Conservation (phyloP, 2,329 filamentous ascomycete genomes). For the Pseudogymnoascus sp. region DNA sequence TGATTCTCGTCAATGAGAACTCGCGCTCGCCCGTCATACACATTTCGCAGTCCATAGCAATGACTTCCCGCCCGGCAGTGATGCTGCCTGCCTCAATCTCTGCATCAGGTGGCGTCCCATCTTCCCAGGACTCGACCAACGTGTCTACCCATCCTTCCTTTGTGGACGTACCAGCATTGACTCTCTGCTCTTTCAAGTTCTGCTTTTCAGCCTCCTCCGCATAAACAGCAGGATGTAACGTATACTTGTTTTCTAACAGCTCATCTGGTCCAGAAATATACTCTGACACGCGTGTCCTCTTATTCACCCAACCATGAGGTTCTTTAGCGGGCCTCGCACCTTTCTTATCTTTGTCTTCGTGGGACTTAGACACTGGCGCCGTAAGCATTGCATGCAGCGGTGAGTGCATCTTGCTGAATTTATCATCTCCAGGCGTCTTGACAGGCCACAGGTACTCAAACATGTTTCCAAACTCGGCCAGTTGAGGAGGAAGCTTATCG, state of each 20-base stretch:
- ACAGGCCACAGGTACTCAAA: constrained; percentile 88
- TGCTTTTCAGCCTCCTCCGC: constrained; percentile 44
- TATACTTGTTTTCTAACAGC: constrained; percentile 73
- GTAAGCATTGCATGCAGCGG: constrained; percentile 78
- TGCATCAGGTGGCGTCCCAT: constrained; percentile 57
- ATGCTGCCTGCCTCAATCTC: constrained; percentile 74
- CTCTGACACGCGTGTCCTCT: constrained; percentile 71
- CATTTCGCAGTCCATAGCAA: constrained; percentile 95
- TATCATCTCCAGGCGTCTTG: constrained; percentile 77
- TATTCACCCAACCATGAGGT: constrained; percentile 59
- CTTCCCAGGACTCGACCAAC: constrained; percentile 53
- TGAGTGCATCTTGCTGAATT: constrained; percentile 72
- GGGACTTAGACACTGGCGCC: constrained; percentile 58
- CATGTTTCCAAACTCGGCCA: constrained; percentile 66
- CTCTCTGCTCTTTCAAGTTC: constrained; percentile 44
- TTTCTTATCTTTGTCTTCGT: constrained; percentile 55
- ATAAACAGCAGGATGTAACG: constrained; percentile 71
- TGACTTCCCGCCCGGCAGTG: constrained; percentile 68
- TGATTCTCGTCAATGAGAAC: constrained; percentile 81
- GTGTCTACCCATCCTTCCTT: constrained; percentile 77
- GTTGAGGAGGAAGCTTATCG: constrained; percentile 42
- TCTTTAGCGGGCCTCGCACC: constrained; percentile 53
- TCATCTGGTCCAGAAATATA: constrained; percentile 67
- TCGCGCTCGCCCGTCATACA: constrained; percentile 74
- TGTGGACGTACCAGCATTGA: constrained; percentile 38